Evolutionary conservation across 1,284 basidiomycete species (phyloP), one percentile per base, ranked within the genome.

Genomic region (Rhodotorula sp.): DNA sequence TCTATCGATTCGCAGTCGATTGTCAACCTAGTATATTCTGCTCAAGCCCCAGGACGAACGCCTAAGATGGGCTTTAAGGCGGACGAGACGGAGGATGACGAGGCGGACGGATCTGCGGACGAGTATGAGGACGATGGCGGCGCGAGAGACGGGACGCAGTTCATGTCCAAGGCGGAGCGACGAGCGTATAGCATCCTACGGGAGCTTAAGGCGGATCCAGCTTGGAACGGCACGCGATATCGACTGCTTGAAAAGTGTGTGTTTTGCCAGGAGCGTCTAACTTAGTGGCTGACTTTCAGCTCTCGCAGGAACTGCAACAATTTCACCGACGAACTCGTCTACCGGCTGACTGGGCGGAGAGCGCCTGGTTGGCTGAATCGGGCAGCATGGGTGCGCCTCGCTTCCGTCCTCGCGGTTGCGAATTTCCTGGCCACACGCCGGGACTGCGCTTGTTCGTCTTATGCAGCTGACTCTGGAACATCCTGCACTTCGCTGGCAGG

Each of bases 281-380:
- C 2, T 1, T 15, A 17, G 34, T 22, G 27, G 8, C 22, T 10
- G 7, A 11, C 27, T 7, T 1, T 39, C 29, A n/a, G 1, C 4
- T 32, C n/a, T 1, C 4, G 4, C 65, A 75, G 73, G 36, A 79
- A 79, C 57, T 79, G 78, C 70, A 79, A 79, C 53, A 65, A 71
- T 24, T 79, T 79, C 64, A 76, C 78, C 44, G 71, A 75, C 57
- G 74, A 76, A 49, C 73, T 79, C 29, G 71, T 74, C 39, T 70
- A 63, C 36, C 49, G 71, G 0, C 56, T 79, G 32, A 78, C 77
- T 0, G 78, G 78, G 6, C 53, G 70, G 7, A 29, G 58, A 22
- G 69, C 77, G 10, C 78, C 78, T 0, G 36, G 46, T 2, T 79
- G 76, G 77, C 68, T 79, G 62, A 79, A 74, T 29, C 65, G 73